Conservation (phyloP, 2,329 filamentous ascomycete genomes). For the Cryoendolithus antarcticus region DNA sequence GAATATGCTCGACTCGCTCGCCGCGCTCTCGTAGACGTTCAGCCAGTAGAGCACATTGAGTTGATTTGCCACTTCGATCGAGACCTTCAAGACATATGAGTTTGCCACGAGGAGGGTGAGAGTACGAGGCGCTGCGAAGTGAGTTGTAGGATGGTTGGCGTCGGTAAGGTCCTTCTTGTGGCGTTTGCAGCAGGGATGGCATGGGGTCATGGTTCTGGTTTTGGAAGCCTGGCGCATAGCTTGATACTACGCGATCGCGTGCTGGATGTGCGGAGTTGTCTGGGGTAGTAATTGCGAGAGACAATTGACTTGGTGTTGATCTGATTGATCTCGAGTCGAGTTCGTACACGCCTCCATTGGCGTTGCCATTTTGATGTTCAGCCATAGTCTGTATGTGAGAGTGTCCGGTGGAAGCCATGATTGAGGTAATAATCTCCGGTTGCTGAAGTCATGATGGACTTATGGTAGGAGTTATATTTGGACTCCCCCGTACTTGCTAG, state of each 20-base stretch:
- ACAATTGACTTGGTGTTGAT: constrained; percentile 1
- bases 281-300: constrained; percentile 1
- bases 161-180: constrained; percentile 7
- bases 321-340: constrained; percentile 5
- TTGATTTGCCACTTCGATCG: constrained; percentile 84
- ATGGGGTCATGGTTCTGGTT: neutral
- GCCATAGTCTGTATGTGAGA: constrained; percentile 1
- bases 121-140: too few species aligned
- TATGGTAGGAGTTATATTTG: too few species aligned
- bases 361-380: constrained; percentile 1
- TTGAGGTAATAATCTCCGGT: too few species aligned
- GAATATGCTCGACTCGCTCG: constrained; percentile 43
- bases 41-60: constrained; percentile 63
- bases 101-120: constrained; percentile 38
- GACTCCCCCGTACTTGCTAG: too few species aligned
- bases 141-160: constrained; percentile 1
- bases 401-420: too few species aligned
- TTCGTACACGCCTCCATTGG: constrained; percentile 1
- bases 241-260: constrained; percentile 2
- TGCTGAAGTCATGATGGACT: too few species aligned
- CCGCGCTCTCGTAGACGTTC: constrained; percentile 40
- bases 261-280: neutral
- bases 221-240: constrained; percentile 4
- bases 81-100: constrained; percentile 80
- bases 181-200: neutral